Conservation (phyloP, 2,329 filamentous ascomycete species). For the Talaromyces albobiverticillius region DNA sequence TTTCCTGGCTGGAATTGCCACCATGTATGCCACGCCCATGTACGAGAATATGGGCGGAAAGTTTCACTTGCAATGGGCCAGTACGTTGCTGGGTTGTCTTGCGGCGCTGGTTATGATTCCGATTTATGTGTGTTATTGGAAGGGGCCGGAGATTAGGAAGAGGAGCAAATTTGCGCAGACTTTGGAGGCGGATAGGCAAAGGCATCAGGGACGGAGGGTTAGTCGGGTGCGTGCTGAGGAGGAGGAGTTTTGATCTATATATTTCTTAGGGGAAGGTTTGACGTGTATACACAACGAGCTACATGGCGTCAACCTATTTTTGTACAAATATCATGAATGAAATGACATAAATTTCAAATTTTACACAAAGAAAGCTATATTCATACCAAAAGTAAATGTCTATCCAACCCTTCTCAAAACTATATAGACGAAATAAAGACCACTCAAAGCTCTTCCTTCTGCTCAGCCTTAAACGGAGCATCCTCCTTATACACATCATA, state of each 20-base stretch:
- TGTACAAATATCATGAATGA: too few species aligned
- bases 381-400: too few species aligned
- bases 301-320: too few species aligned
- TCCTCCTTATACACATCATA: constrained; percentile 62
- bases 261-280: too few species aligned
- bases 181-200: constrained; percentile 23
- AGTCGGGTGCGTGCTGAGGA: background rate
- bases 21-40: constrained; percentile 65
- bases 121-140: constrained; percentile 56
- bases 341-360: too few species aligned
- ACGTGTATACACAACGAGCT: too few species aligned
- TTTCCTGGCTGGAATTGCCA: constrained; percentile 69
- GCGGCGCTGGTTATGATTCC: constrained; percentile 52
- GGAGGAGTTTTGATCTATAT: background rate
- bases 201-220: background rate
- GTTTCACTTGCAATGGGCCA: constrained; percentile 53
- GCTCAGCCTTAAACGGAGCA: constrained; percentile 26
- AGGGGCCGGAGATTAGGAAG: constrained; percentile 52
- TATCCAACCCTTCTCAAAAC: too few species aligned
- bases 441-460: too few species aligned
- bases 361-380: too few species aligned
- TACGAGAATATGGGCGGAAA: constrained; percentile 48
- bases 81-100: constrained; percentile 52
- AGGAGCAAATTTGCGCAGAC: constrained; percentile 53
- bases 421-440: too few species aligned